Evolutionary conservation across 2,329 filamentous ascomycete genomes (phyloP).

Genomic region (Ophiognomonia clavigignenti-juglandacearum): DNA sequence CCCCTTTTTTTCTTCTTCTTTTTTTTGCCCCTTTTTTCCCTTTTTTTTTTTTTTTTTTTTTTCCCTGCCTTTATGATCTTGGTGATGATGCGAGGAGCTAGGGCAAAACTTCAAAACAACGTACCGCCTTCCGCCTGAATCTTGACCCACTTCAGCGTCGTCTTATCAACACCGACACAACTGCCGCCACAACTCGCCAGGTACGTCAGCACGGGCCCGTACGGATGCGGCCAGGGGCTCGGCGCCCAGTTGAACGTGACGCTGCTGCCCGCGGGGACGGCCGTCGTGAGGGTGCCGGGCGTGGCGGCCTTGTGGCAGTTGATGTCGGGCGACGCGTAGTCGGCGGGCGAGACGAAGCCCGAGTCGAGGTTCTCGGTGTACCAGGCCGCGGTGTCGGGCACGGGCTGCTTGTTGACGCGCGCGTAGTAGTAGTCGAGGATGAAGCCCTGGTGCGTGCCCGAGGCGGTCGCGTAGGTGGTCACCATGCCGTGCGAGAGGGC

Average conservation of each 20-base stretch:
- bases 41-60: no score
- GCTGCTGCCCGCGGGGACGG: slow-evolving; percentile 51
- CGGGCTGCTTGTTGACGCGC: slow-evolving; percentile 22
- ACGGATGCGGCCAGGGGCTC: slow-evolving; percentile 22
- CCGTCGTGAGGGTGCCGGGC: slow-evolving; percentile 37
- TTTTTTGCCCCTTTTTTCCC: no score
- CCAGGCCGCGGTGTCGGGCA: slow-evolving; percentile 45
- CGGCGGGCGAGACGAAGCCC: slow-evolving; percentile 44
- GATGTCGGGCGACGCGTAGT: slow-evolving; percentile 46
- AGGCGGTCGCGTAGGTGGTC: slow-evolving; percentile 43
- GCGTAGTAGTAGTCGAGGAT: slow-evolving; percentile 28
- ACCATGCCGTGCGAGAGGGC: slow-evolving; percentile 39
- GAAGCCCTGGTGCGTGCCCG: slow-evolving; percentile 25
- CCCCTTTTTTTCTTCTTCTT: no score
- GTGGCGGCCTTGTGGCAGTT: slow-evolving; percentile 57
- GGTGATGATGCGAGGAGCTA: no score
- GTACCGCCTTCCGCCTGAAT: not conserved
- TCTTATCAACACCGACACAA: not conserved
- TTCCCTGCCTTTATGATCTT: not conserved
- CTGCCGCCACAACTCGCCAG: not conserved
- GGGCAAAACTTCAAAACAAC: no score
- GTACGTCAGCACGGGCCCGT: not conserved
- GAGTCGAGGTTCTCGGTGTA: slow-evolving; percentile 42
- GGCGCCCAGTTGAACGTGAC: slow-evolving; percentile 53
- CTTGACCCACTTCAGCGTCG: not conserved